These are phyloP conservation scores for Naganishia cerealis DNA, from an alignment of 1,284 basidiomycete species.

Conservation along the genomic window DNA sequence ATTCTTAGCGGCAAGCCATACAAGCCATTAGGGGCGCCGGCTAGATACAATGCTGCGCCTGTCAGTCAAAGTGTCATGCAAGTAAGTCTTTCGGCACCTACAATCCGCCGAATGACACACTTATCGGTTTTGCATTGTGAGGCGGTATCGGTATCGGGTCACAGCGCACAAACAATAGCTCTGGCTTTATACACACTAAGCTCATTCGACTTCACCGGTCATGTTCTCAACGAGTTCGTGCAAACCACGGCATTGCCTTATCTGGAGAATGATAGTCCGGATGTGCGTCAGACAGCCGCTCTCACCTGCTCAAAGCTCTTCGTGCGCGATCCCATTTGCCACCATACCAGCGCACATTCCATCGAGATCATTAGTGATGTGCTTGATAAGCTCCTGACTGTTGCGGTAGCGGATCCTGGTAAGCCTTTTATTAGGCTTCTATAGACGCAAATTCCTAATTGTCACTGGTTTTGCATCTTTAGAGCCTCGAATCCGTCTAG, in stretches of 20 bases:
- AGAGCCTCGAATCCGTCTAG: conserved; percentile 82
- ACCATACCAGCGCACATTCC: conserved; percentile 92
- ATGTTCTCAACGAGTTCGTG: conserved; percentile 94
- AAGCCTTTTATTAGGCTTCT: conserved; percentile 34
- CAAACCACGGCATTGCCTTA: conserved; percentile 89
- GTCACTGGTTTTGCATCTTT: conserved; percentile 22
- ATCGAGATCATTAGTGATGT: conserved; percentile 98
- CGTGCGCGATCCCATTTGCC: conserved; percentile 92
- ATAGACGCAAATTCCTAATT: background rate
- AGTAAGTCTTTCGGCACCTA: conserved; percentile 47
- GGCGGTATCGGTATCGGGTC: conserved; percentile 48
- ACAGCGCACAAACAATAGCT: conserved; percentile 73
- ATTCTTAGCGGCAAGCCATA: conserved; percentile 81
- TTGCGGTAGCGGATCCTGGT: conserved; percentile 97
- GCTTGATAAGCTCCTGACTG: conserved; percentile 91
- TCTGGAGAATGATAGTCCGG: conserved; percentile 85
- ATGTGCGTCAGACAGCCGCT: conserved; percentile 87
- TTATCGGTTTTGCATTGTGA: conserved; percentile 33
- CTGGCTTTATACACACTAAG: conserved; percentile 86
- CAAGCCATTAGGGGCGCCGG: conserved; percentile 73
- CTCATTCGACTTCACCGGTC: conserved; percentile 91
- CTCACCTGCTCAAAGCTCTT: conserved; percentile 89
- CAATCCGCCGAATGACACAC: conserved; percentile 45
- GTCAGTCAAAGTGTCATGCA: conserved; percentile 57
- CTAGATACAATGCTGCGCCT: conserved; percentile 47